A percentile compares a stretch with the other conserved stretches of the same genome.
These are phyloP conservation scores for Nigrospora osmanthi DNA, from an alignment of 2,329 filamentous ascomycete genomes.

Conservation along the genomic window DNA sequence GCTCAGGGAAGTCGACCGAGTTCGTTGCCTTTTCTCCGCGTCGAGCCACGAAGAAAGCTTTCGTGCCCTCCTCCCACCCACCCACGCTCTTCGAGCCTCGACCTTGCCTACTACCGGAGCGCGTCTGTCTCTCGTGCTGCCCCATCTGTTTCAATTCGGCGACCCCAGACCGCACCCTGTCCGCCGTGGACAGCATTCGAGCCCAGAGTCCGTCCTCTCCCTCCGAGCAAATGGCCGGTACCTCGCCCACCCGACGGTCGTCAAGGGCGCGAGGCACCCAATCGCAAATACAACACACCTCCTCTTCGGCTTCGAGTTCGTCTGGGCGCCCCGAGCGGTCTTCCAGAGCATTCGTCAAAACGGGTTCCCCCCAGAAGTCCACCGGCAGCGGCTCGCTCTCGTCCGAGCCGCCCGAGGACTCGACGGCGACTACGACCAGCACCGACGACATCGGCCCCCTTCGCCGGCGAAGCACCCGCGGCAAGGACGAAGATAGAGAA, in stretches of 20 bases:
- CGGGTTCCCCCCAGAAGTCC: conserved; percentile 66
- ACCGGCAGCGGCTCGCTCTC: conserved; percentile 66
- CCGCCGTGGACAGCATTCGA: conserved; percentile 3
- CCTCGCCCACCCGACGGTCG: conserved; percentile 70
- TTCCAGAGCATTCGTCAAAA: conserved; percentile 65
- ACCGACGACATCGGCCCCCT: conserved; percentile 56
- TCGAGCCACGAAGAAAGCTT: too few relatives aligned
- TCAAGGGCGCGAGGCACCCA: conserved; percentile 81
- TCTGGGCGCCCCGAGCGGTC: conserved; percentile 69
- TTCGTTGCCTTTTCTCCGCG: too few relatives aligned
- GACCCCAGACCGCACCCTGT: too few relatives aligned
- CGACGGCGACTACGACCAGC: conserved; percentile 33
- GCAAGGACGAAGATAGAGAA: conserved; percentile 53
- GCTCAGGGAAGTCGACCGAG: too few relatives aligned
- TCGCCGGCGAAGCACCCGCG: conserved; percentile 73
- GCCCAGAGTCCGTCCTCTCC: conserved; percentile 5
- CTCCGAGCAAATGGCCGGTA: conserved; percentile 34
- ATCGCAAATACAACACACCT: conserved; percentile 62
- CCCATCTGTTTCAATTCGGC: too few relatives aligned
- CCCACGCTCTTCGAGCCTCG: too few relatives aligned
- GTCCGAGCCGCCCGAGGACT: conserved; percentile 60
- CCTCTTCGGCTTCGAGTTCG: conserved; percentile 69
- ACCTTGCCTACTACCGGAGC: too few relatives aligned
- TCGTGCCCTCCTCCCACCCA: too few relatives aligned
- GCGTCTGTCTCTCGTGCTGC: too few relatives aligned